Conservation (phyloP, 2,329 filamentous ascomycete species). For the Microcyclosporella mali region DNA sequence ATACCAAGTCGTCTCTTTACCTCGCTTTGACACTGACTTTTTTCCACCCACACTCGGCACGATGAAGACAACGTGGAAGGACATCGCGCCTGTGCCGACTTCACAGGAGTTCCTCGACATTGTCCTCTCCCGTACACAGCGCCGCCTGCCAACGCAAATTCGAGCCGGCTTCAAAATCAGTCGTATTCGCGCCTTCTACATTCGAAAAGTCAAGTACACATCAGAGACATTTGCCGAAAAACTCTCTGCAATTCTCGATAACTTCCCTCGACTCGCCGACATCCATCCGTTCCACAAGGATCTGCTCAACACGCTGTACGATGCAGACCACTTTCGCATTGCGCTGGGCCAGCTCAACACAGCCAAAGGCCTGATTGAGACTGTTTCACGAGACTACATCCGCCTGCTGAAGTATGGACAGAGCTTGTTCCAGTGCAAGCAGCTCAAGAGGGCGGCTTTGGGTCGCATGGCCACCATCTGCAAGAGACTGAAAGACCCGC, state of each 20-base stretch:
- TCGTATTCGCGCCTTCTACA: constrained; percentile 92
- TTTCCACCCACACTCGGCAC: constrained; percentile 16
- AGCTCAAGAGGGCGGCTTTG: constrained; percentile 90
- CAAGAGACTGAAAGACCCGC: constrained; percentile 87
- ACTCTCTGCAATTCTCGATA: constrained; percentile 80
- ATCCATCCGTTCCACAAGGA: constrained; percentile 92
- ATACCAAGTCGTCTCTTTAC: neutral
- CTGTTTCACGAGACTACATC: constrained; percentile 91
- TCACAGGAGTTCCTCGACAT: constrained; percentile 97
- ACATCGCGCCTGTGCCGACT: constrained; percentile 56
- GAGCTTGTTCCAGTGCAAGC: constrained; percentile 97
- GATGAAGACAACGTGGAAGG: constrained; percentile 58
- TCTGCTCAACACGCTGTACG: constrained; percentile 95
- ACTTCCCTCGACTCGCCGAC: constrained; percentile 86
- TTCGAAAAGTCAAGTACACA: constrained; percentile 96
- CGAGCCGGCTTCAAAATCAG: constrained; percentile 92
- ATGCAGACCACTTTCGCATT: constrained; percentile 96
- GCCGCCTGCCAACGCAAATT: constrained; percentile 90
- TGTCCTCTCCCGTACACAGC: constrained; percentile 86
- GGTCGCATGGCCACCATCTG: constrained; percentile 98
- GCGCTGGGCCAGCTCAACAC: constrained; percentile 93
- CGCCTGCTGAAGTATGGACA: constrained; percentile 94
- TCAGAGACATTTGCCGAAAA: constrained; percentile 96
- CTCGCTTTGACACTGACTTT: neutral
- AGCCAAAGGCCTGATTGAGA: constrained; percentile 93